These are phyloP conservation scores for Sarocladium oryzae DNA, from an alignment of 2,329 filamentous ascomycete species.

Conservation along the genomic window DNA sequence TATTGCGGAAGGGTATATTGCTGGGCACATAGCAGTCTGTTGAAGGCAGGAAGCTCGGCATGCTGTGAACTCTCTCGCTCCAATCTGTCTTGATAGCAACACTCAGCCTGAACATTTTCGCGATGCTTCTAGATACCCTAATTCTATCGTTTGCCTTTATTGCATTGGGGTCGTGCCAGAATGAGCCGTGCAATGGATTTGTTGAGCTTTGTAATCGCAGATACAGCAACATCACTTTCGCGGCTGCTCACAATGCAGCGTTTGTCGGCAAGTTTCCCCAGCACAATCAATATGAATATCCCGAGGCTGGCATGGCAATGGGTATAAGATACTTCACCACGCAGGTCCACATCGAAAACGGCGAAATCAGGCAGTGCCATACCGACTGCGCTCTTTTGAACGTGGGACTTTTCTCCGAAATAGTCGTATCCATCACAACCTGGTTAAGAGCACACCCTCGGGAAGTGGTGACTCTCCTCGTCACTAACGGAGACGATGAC, in stretches of 20 bases:
- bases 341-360: slow-evolving; percentile 47
- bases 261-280: slow-evolving; percentile 47
- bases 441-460: slow-evolving; percentile 52
- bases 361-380: slow-evolving; percentile 52
- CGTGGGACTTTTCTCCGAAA: slow-evolving; percentile 46
- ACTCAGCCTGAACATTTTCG: not conserved
- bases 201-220: slow-evolving; percentile 41
- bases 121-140: not conserved
- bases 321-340: slow-evolving; percentile 55
- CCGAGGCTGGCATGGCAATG: slow-evolving; percentile 46
- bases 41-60: no score
- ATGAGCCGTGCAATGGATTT: slow-evolving; percentile 43
- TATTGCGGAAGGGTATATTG: no score
- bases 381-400: slow-evolving; percentile 50
- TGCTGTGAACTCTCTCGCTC: no score
- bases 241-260: slow-evolving; percentile 55
- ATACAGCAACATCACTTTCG: slow-evolving; percentile 49
- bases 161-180: not conserved
- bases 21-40: no score
- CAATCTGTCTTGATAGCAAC: no score
- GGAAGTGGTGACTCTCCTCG: slow-evolving; percentile 52
- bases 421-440: slow-evolving; percentile 44
- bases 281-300: slow-evolving; percentile 52
- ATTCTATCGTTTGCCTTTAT: not conserved
- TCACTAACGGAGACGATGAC: slow-evolving; percentile 47